phyloP scores from a whole-genome alignment of 2,329 filamentous ascomycete species.

The Hymenoscyphus albidus region DNA sequence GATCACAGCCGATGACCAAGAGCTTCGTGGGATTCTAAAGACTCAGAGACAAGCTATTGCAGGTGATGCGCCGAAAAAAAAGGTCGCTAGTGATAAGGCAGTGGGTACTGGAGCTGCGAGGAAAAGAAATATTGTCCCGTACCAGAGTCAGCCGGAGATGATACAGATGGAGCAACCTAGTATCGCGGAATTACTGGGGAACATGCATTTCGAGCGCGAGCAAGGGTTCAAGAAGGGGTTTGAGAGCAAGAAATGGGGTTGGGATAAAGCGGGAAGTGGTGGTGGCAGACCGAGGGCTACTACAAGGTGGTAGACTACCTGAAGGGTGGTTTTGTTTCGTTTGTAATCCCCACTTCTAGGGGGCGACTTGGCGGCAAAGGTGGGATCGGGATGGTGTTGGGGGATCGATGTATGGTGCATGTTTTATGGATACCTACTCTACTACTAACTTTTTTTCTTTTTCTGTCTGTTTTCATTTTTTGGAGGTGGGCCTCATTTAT shows the following conservation, averaged over 20 bases:
- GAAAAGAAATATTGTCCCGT: constrained; percentile 23
- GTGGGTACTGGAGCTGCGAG: background rate
- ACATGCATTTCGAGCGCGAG: constrained; percentile 12
- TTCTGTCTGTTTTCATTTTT: background rate
- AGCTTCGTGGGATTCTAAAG: constrained; percentile 69
- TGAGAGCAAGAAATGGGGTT: constrained; percentile 25
- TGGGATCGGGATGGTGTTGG: background rate
- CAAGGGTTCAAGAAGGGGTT: constrained; percentile 16
- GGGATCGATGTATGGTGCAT: background rate
- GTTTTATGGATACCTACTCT: constrained; percentile 1
- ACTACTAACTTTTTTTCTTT: background rate
- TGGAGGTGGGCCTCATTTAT: background rate
- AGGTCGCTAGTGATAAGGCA: constrained; percentile 5
- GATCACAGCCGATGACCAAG: constrained; percentile 69
- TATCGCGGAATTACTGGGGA: constrained; percentile 22
- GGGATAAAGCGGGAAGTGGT: constrained; percentile 16
- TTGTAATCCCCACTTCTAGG: background rate
- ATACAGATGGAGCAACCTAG: constrained; percentile 21
- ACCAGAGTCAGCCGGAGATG: constrained; percentile 26
- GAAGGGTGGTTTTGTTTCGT: background rate
- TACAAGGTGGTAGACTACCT: background rate
- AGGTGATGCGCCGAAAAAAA: constrained; percentile 18
- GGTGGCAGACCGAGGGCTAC: background rate
- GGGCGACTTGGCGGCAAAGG: background rate
- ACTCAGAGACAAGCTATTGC: constrained; percentile 36